These are phyloP conservation scores for Gastrolobium villosum DNA, from an alignment of 306 rosid species.

Conservation along the genomic window DNA sequence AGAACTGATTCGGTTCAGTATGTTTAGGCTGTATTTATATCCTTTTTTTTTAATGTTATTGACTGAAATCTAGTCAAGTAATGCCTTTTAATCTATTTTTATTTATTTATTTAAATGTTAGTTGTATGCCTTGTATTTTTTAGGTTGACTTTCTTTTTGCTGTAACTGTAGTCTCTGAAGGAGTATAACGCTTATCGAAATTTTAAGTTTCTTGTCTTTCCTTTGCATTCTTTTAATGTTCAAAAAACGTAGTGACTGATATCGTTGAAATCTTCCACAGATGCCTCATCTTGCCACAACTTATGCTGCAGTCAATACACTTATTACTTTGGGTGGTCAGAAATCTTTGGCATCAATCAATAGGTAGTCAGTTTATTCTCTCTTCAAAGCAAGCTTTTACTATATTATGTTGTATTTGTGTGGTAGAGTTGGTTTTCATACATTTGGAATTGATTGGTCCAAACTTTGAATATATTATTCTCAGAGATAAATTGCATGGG, in stretches of 20 bases:
- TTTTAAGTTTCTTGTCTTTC: not conserved
- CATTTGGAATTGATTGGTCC: constrained; percentile 46
- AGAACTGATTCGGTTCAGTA: constrained; percentile 2
- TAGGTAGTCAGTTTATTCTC: constrained; percentile 78
- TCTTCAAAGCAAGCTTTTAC: constrained; percentile 37
- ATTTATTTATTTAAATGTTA: not conserved
- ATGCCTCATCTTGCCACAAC: constrained; percentile 98
- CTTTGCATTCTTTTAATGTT: constrained; percentile 14
- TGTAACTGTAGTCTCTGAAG: constrained; percentile 7
- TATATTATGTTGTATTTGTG: not conserved
- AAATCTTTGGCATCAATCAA: constrained; percentile 83
- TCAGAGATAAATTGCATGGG: constrained; percentile 70
- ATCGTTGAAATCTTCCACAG: constrained; percentile 58
- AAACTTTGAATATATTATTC: constrained; percentile 34
- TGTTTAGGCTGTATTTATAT: constrained; percentile 17
- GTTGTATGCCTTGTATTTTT: constrained; percentile 13
- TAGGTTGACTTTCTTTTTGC: constrained; percentile 19
- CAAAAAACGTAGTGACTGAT: constrained; percentile 30
- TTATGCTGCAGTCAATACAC: constrained; percentile 92
- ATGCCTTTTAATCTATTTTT: not conserved
- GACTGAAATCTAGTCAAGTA: not conserved
- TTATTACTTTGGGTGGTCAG: constrained; percentile 80
- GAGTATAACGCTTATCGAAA: constrained; percentile 12
- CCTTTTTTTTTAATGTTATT: not conserved
- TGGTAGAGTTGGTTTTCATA: constrained; percentile 32